phyloP scores from a whole-genome alignment of 2,329 filamentous ascomycete genomes.

The Dactylellina parvicollis region DNA sequence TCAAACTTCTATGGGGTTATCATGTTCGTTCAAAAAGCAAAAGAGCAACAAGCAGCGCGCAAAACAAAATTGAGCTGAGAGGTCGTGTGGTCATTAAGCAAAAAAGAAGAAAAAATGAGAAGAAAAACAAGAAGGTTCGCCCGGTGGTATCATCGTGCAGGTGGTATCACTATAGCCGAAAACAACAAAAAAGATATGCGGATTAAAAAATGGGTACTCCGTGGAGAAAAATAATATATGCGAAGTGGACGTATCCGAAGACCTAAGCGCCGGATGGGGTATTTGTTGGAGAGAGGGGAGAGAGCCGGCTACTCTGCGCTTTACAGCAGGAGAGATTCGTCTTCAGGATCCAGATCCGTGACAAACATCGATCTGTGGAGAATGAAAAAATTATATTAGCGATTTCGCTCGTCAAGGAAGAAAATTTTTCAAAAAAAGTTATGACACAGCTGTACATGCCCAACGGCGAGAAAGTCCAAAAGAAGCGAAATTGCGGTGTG shows the following conservation, averaged over 20 bases:
- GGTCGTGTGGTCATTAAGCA: constrained; percentile 47
- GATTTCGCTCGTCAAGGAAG: constrained; percentile 2
- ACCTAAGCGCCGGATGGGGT: constrained; percentile 50
- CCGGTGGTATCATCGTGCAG: constrained; percentile 53
- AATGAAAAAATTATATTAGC: constrained; percentile 25
- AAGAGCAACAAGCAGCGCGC: constrained; percentile 20
- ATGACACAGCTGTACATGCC: background rate
- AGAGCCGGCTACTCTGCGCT: constrained; percentile 12
- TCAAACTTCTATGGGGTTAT: constrained; percentile 49
- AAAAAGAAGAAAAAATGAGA: constrained; percentile 20
- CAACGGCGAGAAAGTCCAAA: background rate
- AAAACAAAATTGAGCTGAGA: constrained; percentile 46
- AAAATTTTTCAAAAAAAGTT: constrained; percentile 17
- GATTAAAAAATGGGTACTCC: constrained; percentile 39
- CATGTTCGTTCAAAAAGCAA: constrained; percentile 50
- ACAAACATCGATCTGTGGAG: constrained; percentile 47
- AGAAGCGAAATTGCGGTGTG: constrained; percentile 33
- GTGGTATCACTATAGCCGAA: constrained; percentile 54
- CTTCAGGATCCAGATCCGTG: constrained; percentile 54
- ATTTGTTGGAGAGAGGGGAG: constrained; percentile 25
- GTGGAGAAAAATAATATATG: constrained; percentile 37
- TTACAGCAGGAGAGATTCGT: constrained; percentile 51
- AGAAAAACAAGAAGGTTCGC: constrained; percentile 41
- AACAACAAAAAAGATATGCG: constrained; percentile 35
- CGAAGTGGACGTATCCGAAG: constrained; percentile 42